A percentile compares a stretch with the other conserved stretches of the same genome.
These are phyloP conservation scores for Neoarthrinium moseri DNA, from an alignment of 2,329 filamentous ascomycete species.

Conservation along the genomic window DNA sequence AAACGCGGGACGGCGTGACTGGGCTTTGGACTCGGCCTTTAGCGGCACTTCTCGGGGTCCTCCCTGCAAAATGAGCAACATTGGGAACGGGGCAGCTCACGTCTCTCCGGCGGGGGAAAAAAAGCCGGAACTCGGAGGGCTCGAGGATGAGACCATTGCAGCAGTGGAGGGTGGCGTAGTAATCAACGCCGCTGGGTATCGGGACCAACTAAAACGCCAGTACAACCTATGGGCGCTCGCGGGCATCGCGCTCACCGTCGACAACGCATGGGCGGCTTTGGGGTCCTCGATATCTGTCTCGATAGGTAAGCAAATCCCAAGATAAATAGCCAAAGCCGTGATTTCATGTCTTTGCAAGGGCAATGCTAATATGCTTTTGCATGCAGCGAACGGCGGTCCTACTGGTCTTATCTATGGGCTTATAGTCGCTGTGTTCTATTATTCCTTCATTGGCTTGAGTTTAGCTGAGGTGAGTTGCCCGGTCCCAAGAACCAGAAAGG, in stretches of 20 bases:
- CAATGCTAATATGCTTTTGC: constrained; percentile 1
- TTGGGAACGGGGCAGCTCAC: constrained; percentile 1
- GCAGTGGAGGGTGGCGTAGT: constrained; percentile 36
- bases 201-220: constrained; percentile 61
- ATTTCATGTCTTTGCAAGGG: constrained; percentile 7
- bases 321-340: neutral
- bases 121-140: constrained; percentile 20
- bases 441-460: constrained; percentile 39
- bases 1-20: neutral
- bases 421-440: constrained; percentile 41
- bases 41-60: too few species aligned
- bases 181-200: constrained; percentile 65
- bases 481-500: too few species aligned
- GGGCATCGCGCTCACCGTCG: constrained; percentile 59
- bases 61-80: constrained; percentile 4
- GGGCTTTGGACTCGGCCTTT: too few species aligned
- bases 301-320: constrained; percentile 35
- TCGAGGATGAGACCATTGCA: constrained; percentile 31
- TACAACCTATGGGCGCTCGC: constrained; percentile 60
- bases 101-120: constrained; percentile 12
- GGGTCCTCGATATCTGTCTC: constrained; percentile 59
- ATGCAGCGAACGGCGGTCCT: constrained; percentile 39
- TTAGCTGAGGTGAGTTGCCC: constrained; percentile 29
- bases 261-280: constrained; percentile 64
- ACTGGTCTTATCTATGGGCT: constrained; percentile 41